These are phyloP conservation scores for Cercospora janseana DNA, from an alignment of 2,329 filamentous ascomycete genomes.

Conservation along the genomic window DNA sequence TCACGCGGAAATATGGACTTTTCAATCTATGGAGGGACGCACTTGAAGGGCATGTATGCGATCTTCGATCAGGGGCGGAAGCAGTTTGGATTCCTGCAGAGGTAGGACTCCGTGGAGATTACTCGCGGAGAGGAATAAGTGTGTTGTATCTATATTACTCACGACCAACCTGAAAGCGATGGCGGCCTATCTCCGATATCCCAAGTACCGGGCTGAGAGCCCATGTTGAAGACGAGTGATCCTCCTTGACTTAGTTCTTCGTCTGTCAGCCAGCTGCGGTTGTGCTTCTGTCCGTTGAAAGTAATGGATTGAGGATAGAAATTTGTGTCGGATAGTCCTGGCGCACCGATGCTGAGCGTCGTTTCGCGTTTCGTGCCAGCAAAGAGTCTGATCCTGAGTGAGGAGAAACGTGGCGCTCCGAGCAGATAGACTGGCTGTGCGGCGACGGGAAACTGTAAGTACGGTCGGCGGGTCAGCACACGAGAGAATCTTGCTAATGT, in stretches of 20 bases:
- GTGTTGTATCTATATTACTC: neutral
- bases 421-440: conserved; percentile 51
- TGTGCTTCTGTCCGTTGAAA: conserved; percentile 18
- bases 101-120: conserved; percentile 3
- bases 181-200: conserved; percentile 26
- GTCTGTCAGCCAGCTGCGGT: conserved; percentile 25
- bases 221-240: conserved; percentile 24
- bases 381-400: conserved; percentile 20
- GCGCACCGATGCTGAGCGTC: conserved; percentile 17
- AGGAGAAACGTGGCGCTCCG: conserved; percentile 47
- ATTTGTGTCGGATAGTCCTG: conserved; percentile 14
- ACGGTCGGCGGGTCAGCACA: neutral
- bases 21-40: conserved; percentile 64
- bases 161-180: conserved; percentile 15
- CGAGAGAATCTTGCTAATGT: neutral
- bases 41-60: conserved; percentile 64
- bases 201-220: conserved; percentile 19
- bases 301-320: conserved; percentile 24
- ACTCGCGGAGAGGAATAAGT: too few relatives aligned
- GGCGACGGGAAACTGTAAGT: conserved; percentile 49
- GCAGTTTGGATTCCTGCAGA: conserved; percentile 59
- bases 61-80: conserved; percentile 62
- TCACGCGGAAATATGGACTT: conserved; percentile 58
- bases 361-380: conserved; percentile 16
- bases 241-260: conserved; percentile 22